Evolutionary conservation across 2,329 filamentous ascomycete species (phyloP).

Genomic region (Exophiala aquamarina): DNA sequence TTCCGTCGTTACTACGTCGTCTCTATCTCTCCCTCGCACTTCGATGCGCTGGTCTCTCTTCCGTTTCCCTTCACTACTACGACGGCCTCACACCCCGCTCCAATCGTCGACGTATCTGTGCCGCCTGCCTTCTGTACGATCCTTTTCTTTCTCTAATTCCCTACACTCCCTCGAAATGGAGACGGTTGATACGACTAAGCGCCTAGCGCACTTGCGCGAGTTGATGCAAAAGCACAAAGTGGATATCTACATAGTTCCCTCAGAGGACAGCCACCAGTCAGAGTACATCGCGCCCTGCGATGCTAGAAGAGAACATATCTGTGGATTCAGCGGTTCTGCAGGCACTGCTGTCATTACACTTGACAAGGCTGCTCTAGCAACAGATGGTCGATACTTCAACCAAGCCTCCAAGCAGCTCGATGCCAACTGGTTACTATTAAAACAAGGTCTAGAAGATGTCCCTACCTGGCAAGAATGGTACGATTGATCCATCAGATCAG

Average conservation of each 20-base stretch:
- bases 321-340: slow-evolving; percentile 91
- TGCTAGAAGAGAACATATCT: slow-evolving; percentile 86
- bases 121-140: slow-evolving; percentile 31
- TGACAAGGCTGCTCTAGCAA: slow-evolving; percentile 85
- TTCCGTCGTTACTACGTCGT: neutral
- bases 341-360: slow-evolving; percentile 87
- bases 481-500: slow-evolving; percentile 6
- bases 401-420: slow-evolving; percentile 91
- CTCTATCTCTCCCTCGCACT: slow-evolving; percentile 2
- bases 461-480: slow-evolving; percentile 98
- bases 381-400: slow-evolving; percentile 97
- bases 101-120: slow-evolving; percentile 1
- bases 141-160: slow-evolving; percentile 39
- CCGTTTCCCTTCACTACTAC: slow-evolving; percentile 21
- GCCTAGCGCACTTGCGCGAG: slow-evolving; percentile 72
- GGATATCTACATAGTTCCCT: slow-evolving; percentile 92
- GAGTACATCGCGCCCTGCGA: slow-evolving; percentile 98
- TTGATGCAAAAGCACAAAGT: slow-evolving; percentile 86
- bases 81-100: slow-evolving; percentile 13
- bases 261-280: slow-evolving; percentile 95
- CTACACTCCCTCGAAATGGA: slow-evolving; percentile 63
- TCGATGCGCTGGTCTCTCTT: slow-evolving; percentile 26
- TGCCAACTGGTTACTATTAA: slow-evolving; percentile 84
- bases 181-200: slow-evolving; percentile 73
- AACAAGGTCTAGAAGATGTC: slow-evolving; percentile 89